A percentile compares a stretch with the other conserved stretches of the same genome.
Evolutionary conservation across 2,329 filamentous ascomycete species (phyloP).

Genomic region (Hypoxylon sp.): DNA sequence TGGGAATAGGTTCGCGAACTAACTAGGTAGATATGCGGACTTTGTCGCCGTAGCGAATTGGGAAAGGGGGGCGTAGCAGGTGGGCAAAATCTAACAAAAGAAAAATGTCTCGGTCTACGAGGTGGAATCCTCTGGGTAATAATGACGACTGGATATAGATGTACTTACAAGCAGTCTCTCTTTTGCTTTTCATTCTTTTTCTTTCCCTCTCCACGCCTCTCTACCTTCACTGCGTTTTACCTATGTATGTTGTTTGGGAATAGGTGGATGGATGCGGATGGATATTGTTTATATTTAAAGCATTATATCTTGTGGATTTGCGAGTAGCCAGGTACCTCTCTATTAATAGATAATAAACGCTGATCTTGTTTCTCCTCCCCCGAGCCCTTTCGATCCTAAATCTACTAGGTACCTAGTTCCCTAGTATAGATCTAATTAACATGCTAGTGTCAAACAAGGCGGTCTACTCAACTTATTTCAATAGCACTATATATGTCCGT

Average conservation of each 20-base stretch:
- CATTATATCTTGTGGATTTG: slow-evolving; percentile 15
- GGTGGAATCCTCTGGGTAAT: slow-evolving; percentile 17
- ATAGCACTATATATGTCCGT: slow-evolving; percentile 8
- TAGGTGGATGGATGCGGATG: slow-evolving; percentile 21
- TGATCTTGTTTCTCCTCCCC: slow-evolving; percentile 11
- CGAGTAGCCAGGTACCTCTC: slow-evolving; percentile 5
- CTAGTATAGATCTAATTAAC: slow-evolving; percentile 16
- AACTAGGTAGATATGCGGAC: background rate
- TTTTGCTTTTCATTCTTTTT: slow-evolving; percentile 7
- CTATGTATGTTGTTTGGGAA: slow-evolving; percentile 7
- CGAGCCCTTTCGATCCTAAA: slow-evolving; percentile 6
- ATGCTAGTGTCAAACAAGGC: slow-evolving; percentile 9
- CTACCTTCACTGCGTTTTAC: slow-evolving; percentile 4
- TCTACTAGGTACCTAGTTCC: background rate
- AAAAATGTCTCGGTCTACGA: slow-evolving; percentile 13
- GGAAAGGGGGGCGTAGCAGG: slow-evolving; percentile 2
- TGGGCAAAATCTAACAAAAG: slow-evolving; percentile 14
- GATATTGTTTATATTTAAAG: slow-evolving; percentile 30
- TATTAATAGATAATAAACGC: slow-evolving; percentile 14
- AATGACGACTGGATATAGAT: slow-evolving; percentile 30
- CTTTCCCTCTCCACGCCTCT: background rate
- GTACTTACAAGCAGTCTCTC: slow-evolving; percentile 37
- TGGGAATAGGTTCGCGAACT: background rate
- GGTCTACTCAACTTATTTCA: slow-evolving; percentile 13
- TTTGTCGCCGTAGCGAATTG: slow-evolving; percentile 3